Percentiles rank a stretch among this genome's conserved stretches.
phyloP scores from a whole-genome alignment of 1,284 basidiomycete genomes.

The Apiotrichum sp. region DNA sequence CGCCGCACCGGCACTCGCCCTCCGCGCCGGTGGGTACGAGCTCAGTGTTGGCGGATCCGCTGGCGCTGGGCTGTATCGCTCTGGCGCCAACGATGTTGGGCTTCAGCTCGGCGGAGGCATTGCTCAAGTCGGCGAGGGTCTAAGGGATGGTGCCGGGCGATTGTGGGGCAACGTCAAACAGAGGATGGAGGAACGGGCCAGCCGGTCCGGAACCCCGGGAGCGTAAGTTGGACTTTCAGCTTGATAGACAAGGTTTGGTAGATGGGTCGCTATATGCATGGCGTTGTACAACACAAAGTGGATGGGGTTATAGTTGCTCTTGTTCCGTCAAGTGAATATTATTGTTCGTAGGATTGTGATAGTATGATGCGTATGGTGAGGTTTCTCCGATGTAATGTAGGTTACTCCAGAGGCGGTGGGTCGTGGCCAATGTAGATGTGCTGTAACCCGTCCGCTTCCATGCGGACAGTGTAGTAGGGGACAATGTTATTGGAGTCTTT shows the following conservation, averaged over 20 bases:
- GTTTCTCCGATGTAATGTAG: neutral
- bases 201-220: slow-evolving; percentile 47
- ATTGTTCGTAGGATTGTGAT: too few species aligned
- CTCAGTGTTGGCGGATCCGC: slow-evolving; percentile 79
- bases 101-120: slow-evolving; percentile 61
- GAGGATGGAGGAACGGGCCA: slow-evolving; percentile 84
- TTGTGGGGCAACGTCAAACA: slow-evolving; percentile 82
- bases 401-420: too few species aligned
- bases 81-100: slow-evolving; percentile 56
- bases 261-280: neutral
- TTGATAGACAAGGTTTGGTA: neutral
- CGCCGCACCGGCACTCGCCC: slow-evolving; percentile 55
- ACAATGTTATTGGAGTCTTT: too few species aligned
- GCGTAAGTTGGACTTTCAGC: neutral
- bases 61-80: slow-evolving; percentile 74
- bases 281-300: neutral
- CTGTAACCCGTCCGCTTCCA: slow-evolving; percentile 7
- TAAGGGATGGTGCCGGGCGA: slow-evolving; percentile 64
- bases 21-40: slow-evolving; percentile 84
- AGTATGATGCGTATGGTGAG: neutral
- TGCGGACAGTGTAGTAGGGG: neutral
- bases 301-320: neutral
- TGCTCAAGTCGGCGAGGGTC: slow-evolving; percentile 57
- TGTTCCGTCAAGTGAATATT: too few species aligned
- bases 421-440: slow-evolving; percentile 2